Percentiles rank a stretch among this genome's conserved stretches.
These are phyloP conservation scores for Coemansia javaensis DNA, from an alignment of 192 early-diverging fungal genomes.

Conservation along the genomic window DNA sequence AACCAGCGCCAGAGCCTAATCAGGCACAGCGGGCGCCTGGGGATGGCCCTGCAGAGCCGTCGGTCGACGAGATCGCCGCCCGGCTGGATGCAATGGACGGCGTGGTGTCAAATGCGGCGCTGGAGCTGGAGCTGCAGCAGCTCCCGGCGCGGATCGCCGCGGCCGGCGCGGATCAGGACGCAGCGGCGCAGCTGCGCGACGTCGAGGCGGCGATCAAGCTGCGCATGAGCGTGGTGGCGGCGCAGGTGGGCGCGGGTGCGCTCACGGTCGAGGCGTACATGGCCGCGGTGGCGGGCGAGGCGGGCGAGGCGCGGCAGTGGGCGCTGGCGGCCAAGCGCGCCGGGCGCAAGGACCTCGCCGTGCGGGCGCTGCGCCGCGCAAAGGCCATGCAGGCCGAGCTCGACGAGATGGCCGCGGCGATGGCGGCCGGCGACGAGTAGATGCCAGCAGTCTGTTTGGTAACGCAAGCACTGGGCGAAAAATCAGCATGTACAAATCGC, in stretches of 20 bases:
- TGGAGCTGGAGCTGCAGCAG: conserved; percentile 40
- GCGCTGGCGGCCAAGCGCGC: conserved; percentile 28
- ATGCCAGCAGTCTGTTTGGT: too few species aligned
- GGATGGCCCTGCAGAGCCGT: not conserved
- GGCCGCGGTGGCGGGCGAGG: conserved; percentile 17
- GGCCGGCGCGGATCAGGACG: conserved; percentile 4
- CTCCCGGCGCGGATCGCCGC: conserved; percentile 22
- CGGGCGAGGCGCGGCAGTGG: conserved; percentile 26
- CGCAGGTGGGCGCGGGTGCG: conserved; percentile 36
- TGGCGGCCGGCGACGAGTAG: conserved; percentile 15
- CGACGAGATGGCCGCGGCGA: conserved; percentile 33
- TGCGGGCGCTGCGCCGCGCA: conserved; percentile 35
- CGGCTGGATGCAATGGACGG: conserved; percentile 29
- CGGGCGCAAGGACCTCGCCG: conserved; percentile 30
- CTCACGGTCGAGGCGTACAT: conserved; percentile 39
- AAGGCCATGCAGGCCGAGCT: conserved; percentile 46
- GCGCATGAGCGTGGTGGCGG: conserved; percentile 40
- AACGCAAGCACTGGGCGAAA: not conserved
- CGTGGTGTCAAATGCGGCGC: conserved; percentile 31
- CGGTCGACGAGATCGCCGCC: conserved; percentile 18
- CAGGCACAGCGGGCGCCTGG: too few species aligned
- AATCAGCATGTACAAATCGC: conserved; percentile 23
- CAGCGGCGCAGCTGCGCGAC: conserved; percentile 11
- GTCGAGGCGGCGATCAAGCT: conserved; percentile 36
- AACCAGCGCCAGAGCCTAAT: too few species aligned